Conservation (phyloP, 169 alveolate species). For the Amoebophrya sp. region DNA sequence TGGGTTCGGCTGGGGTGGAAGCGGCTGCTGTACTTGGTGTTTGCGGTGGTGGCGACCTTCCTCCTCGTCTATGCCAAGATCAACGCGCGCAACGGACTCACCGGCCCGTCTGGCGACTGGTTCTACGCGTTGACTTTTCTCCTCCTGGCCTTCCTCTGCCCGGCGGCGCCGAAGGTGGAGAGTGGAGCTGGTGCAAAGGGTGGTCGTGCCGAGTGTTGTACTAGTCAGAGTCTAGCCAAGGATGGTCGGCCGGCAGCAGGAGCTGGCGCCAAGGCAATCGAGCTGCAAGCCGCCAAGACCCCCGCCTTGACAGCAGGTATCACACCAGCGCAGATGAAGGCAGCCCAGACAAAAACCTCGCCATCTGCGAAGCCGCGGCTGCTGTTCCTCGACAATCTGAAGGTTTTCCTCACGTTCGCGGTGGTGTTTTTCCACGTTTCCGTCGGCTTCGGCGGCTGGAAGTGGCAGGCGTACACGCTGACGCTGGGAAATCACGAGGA, state of each 20-base stretch:
- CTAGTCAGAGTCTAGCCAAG: background rate
- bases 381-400: background rate
- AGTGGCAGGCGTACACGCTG: background rate
- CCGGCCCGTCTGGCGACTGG: too few species aligned
- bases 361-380: background rate
- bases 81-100: background rate
- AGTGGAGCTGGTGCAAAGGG: background rate
- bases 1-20: too few species aligned
- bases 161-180: background rate
- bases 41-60: too few species aligned
- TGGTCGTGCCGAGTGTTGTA: background rate
- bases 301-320: too few species aligned
- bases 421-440: background rate
- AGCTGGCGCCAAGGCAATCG: too few species aligned
- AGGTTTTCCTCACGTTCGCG: background rate
- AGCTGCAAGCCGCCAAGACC: too few species aligned
- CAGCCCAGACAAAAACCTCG: background rate
- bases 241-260: background rate
- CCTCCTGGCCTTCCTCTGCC: background rate
- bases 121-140: background rate
- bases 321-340: too few species aligned
- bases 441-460: background rate
- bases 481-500: background rate
- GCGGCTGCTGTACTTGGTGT: too few species aligned
- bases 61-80: background rate